Base-by-base conservation (phyloP, 768 basidiomycete species). In the Candolleomyces efflorescens region DNA sequence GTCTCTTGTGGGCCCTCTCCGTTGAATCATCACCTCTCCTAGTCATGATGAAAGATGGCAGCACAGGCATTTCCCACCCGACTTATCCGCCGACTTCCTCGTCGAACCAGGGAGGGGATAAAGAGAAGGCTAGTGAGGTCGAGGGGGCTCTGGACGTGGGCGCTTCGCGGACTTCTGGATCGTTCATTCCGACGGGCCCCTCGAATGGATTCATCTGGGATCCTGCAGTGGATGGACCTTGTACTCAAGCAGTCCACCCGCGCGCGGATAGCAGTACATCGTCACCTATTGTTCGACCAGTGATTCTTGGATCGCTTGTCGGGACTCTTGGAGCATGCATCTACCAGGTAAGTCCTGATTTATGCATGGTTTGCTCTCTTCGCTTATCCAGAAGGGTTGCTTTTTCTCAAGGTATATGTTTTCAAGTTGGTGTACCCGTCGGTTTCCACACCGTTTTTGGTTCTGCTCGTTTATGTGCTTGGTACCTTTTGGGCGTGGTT, bases 241-340 rank as follows among this genome's bases (percentile, higher is more conserved):
- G 15, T 32, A 5, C 39, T 13, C 36, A 38, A 5, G 9, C 46
- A 5, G 2, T 5, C 11, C 32, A 32, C 2, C 5, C 11, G 32
- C 32, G 32, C 32, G 11, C 32, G 11, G 32, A 32, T 32, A 5
- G 32, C 5, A 32, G 6, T 17, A 17, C 24, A 3, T 64, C 73
- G 18, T 67, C 77, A 0, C 49, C 77, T n/a, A 78, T 77, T 1
- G 71, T 78, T 60, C 70, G 78, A 13, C 78, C 78, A 3, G 55
- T 76, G 32, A 59, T 78, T 18, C 52, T 80, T 18, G 79, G 78
- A 0, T 78, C 78, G 0, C 48, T 74, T 1, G 69, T 80, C 47
- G 75, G 75, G 1, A 75, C 73, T 4, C 65, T 80, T 6, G 77
- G 75, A 7, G 78, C 79, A n/a, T 71, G 75, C 2, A 65, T 81